Evolutionary conservation across 345 rosid species (phyloP).

Genomic region (Dipteronia dyeriana): DNA sequence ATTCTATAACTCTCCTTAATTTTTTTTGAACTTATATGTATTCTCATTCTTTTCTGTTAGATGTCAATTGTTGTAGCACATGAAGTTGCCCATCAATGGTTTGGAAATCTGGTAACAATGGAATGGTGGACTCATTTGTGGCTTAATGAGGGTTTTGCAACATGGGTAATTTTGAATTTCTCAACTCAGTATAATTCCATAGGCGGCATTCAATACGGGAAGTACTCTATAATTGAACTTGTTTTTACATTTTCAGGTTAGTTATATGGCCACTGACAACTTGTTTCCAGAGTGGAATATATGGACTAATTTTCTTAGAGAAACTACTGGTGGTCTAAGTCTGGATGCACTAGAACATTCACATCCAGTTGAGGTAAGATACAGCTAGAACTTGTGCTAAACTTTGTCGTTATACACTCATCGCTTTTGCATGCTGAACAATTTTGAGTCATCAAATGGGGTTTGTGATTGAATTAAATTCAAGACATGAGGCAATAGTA

Average conservation of each 20-base stretch:
- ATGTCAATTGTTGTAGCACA: conserved; percentile 37
- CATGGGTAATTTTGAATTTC: neutral
- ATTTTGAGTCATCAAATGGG: no score
- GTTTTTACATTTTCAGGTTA: conserved; percentile 29
- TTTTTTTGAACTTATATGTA: neutral
- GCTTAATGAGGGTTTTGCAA: conserved; percentile 10
- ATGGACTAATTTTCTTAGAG: conserved; percentile 43
- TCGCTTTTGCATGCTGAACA: neutral
- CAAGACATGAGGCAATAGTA: no score
- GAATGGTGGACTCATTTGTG: conserved; percentile 3
- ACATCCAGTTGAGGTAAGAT: conserved; percentile 47
- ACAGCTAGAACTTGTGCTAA: neutral
- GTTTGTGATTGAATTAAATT: no score
- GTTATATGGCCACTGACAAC: conserved; percentile 38
- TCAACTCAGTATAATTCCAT: neutral
- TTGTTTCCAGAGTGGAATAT: conserved; percentile 51
- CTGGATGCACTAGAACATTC: conserved; percentile 36
- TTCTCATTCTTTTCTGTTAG: conserved; percentile 20
- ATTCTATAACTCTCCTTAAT: no score
- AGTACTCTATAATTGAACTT: neutral
- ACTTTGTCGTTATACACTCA: no score
- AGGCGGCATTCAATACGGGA: neutral
- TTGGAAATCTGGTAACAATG: conserved; percentile 41
- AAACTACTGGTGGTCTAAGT: conserved; percentile 27
- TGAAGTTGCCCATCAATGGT: conserved; percentile 58